Conservation (phyloP, 2,329 filamentous ascomycete species). For the Penicillium sp. region DNA sequence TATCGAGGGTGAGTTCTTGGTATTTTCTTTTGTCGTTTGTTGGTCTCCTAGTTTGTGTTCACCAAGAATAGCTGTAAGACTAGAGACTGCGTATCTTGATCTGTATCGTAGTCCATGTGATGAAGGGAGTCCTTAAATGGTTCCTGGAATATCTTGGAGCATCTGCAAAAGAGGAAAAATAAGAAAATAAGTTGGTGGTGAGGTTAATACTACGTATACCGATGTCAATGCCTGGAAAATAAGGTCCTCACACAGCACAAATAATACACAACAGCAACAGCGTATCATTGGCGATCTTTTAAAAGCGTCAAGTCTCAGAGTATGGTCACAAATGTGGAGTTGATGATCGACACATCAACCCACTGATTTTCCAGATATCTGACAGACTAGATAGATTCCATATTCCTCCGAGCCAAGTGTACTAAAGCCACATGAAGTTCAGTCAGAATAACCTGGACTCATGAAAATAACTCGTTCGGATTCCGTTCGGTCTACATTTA, state of each 20-base stretch:
- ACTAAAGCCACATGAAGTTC: background rate
- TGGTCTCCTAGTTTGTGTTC: background rate
- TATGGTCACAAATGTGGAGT: too few relatives aligned
- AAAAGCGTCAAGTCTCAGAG: background rate
- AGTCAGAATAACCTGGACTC: background rate
- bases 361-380: background rate
- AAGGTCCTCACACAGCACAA: background rate
- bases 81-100: too few relatives aligned
- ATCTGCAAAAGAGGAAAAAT: background rate
- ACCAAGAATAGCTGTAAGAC: background rate
- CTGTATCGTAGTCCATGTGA: background rate
- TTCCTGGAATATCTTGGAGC: background rate
- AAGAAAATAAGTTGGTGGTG: background rate
- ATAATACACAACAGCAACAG: background rate
- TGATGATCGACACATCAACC: background rate
- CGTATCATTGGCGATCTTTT: background rate
- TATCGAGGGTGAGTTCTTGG: background rate
- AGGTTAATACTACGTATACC: background rate
- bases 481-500: background rate
- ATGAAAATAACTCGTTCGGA: background rate
- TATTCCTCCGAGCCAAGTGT: background rate
- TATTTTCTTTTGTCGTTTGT: background rate
- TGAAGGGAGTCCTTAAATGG: background rate
- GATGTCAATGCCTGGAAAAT: background rate
- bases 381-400: too few relatives aligned